Evolutionary conservation across 768 basidiomycete species (phyloP).

Genomic region (Lyophyllum shimeji): DNA sequence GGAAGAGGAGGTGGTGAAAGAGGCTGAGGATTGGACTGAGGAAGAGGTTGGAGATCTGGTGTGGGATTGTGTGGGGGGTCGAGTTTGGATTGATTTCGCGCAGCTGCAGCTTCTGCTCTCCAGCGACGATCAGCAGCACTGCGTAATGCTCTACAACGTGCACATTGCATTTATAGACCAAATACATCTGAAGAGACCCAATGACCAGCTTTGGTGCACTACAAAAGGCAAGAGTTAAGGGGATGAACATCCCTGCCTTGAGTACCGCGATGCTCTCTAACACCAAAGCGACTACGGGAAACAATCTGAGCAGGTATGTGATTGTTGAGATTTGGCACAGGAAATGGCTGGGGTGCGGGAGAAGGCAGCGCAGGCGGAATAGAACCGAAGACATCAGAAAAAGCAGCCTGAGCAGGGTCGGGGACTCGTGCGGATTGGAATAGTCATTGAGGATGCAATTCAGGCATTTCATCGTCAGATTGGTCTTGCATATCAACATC

Average conservation of each 20-base stretch:
- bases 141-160: not conserved
- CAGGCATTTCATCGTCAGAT: constrained; percentile 4
- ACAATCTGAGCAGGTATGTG: no score
- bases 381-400: not conserved
- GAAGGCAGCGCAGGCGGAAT: no score
- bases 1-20: no score
- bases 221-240: no score
- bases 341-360: no score
- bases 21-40: not conserved
- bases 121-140: not conserved
- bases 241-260: no score
- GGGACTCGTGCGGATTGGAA: not conserved
- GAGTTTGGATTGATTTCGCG: not conserved
- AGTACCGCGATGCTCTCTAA: no score
- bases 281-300: no score
- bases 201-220: no score
- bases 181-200: not conserved
- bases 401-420: not conserved
- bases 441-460: not conserved
- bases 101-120: not conserved
- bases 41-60: not conserved
- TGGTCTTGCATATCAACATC: not conserved
- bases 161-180: not conserved
- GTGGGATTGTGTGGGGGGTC: not conserved
- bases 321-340: no score